A percentile compares a stretch with the other conserved stretches of the same genome.
phyloP scores from a whole-genome alignment of 768 basidiomycete species.

The Boletus rufocinnamomeus region DNA sequence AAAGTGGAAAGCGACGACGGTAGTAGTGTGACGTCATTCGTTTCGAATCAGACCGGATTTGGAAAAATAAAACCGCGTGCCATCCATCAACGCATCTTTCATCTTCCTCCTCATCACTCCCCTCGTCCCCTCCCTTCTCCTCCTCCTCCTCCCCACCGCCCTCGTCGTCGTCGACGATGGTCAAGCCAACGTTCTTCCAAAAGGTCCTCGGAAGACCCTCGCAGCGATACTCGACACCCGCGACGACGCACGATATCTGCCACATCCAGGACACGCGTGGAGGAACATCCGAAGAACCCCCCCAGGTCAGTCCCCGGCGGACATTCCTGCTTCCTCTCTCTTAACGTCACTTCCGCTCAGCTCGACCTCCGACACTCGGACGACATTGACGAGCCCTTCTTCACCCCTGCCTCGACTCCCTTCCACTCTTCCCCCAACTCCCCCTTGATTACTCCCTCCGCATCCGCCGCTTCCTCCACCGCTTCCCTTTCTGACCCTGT shows the following conservation, averaged over 20 bases:
- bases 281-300: conserved; percentile 14
- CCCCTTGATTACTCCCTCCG: conserved; percentile 25
- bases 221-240: conserved; percentile 51
- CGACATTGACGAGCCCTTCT: conserved; percentile 52
- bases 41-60: conserved; percentile 26
- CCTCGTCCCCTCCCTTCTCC: not conserved
- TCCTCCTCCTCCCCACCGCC: not conserved
- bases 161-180: conserved; percentile 39
- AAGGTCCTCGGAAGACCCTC: conserved; percentile 64
- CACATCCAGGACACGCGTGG: conserved; percentile 4
- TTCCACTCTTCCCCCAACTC: conserved; percentile 20
- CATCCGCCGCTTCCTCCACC: conserved; percentile 34
- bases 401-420: conserved; percentile 38
- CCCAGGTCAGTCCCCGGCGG: conserved; percentile 21
- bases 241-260: conserved; percentile 8
- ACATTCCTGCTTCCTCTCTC: not conserved
- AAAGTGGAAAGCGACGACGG: conserved; percentile 18
- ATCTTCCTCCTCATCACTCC: not conserved
- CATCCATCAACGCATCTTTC: conserved; percentile 6
- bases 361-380: conserved; percentile 15
- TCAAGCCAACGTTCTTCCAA: conserved; percentile 60
- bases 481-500: conserved; percentile 37
- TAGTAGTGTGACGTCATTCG: conserved; percentile 21
- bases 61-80: conserved; percentile 25
- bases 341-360: conserved; percentile 14